Evolutionary conservation across 2,329 filamentous ascomycete genomes (phyloP).

Genomic region (Ciborinia camelliae): DNA sequence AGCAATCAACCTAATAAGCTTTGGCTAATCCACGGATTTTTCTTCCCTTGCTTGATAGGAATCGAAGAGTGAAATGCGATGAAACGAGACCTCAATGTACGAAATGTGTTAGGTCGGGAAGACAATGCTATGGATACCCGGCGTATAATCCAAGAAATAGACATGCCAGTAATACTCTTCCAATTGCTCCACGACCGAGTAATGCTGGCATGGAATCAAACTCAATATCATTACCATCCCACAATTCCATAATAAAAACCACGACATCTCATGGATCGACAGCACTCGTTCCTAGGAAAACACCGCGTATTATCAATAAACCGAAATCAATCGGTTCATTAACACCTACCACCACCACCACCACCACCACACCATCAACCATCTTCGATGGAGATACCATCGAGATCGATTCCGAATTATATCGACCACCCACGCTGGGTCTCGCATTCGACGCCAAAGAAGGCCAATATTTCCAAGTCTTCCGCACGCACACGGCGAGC

Average conservation of each 20-base stretch:
- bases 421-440: constrained; percentile 4
- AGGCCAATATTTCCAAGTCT: constrained; percentile 59
- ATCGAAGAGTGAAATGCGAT: constrained; percentile 63
- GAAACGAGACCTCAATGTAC: constrained; percentile 58
- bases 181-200: constrained; percentile 30
- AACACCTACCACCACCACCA: constrained; percentile 15
- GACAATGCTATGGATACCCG: constrained; percentile 57
- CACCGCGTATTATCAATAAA: not conserved
- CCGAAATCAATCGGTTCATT: constrained; percentile 17
- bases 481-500: constrained; percentile 57
- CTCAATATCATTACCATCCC: constrained; percentile 16
- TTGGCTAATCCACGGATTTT: constrained; percentile 16
- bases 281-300: not conserved
- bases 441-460: constrained; percentile 49
- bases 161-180: constrained; percentile 23
- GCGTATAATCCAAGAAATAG: constrained; percentile 28
- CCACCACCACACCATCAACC: no score
- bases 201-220: constrained; percentile 1
- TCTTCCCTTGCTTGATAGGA: constrained; percentile 42
- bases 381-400: no score
- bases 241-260: constrained; percentile 16
- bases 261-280: not conserved
- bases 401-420: not conserved
- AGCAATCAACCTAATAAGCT: not conserved
- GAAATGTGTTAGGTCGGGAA: constrained; percentile 58